Base-by-base conservation (phyloP, 2,329 filamentous ascomycete genomes). In the Clonostachys chloroleuca region DNA sequence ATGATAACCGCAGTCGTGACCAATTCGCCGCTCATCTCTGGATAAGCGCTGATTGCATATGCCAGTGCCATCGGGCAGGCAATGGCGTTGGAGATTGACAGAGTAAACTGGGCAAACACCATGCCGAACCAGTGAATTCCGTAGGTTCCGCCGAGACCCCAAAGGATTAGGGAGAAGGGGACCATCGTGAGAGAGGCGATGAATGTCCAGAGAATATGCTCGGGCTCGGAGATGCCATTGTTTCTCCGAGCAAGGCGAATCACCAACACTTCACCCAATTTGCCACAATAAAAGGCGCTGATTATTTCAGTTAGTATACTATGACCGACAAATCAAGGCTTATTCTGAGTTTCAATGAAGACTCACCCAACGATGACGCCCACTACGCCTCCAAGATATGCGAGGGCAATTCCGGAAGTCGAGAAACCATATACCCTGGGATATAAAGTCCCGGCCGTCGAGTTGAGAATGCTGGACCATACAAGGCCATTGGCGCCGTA, bases 51-150 rank as follows among this genome's bases (percentile, higher is more conserved):
- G 45, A 72, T 61, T 14, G 67, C 47, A 43, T 73, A 73, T 16
- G 63, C 61, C 17, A 72, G 60, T 17, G 62, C 59, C 1, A 72
- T 55, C 1, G 68, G 64, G 18, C 67, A 45, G 5, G 67, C 68
- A 24, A 63, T 56, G 3, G 65, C 62, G 36, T 58, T 61, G 5
- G 61, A 59, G 5, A 65, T 61, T 0, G 65, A 59, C 0, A 67
- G 58, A 3, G 56, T 52, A 5, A 61, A 61, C 64, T 71, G 70
- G 39, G 65, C 68, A 36, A 72, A 60, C 3, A 71, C 54, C 6
- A 71, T 60, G 1, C 66, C 69, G 41, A 71, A 67, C 68, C 67
- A 72, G 44, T 72, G 69, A 5, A 70, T 55, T 1, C 61, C 51
- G 37, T 67, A 61, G 2, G 64, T 61, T 1, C 68, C 63, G 5